Base-by-base conservation (phyloP, 169 alveolate species). In the Plasmodium relictum region DNA sequence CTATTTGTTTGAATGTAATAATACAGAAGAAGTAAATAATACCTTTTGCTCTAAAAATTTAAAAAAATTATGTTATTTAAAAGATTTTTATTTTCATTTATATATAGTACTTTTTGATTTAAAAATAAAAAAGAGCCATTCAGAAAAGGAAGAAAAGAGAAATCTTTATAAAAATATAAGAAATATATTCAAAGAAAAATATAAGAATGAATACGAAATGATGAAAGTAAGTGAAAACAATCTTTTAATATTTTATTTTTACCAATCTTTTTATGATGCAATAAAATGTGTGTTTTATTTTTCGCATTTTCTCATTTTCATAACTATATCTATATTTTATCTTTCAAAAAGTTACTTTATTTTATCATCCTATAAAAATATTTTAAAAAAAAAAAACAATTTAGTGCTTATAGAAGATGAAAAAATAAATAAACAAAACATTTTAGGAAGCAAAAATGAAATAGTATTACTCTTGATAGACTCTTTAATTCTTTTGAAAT, bases 141-240 rank as follows among this genome's bases (percentile, higher is more conserved):
- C 58, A 44, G 73, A 9, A 45, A 26, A 22, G 10, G 58, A 41
- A 22, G 41, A 48, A 42, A 44, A 73, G 20, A 39, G 39, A 42
- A 73, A 8, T 8, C 39, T 78, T 44, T 78, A 58, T 69, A 78
- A 50, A 59, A 63, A 78, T 59, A 78, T 78, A 50, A 48, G 80
- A 18, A 12, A 44, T 10, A 18, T 66, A 41, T 66, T 65, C 48
- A 78, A 65, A 70, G 14, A 6, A 58, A 78, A 78, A 78, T 78
- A 78, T 16, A 20, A 31, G 14, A 78, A 39, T 14, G 89, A 78
- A 0, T 78, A 78, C 7, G 16, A 78, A 26, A 26, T 78, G 61
- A 78, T 78, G 89, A 48, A 16, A 58, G 10, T 7, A 31, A 66
- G 42, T 48, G 74, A 74, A 9, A 12, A 0, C 7, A 22, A 37